These are phyloP conservation scores for Exidia glandulosa DNA, from an alignment of 768 basidiomycete genomes.

Conservation along the genomic window DNA sequence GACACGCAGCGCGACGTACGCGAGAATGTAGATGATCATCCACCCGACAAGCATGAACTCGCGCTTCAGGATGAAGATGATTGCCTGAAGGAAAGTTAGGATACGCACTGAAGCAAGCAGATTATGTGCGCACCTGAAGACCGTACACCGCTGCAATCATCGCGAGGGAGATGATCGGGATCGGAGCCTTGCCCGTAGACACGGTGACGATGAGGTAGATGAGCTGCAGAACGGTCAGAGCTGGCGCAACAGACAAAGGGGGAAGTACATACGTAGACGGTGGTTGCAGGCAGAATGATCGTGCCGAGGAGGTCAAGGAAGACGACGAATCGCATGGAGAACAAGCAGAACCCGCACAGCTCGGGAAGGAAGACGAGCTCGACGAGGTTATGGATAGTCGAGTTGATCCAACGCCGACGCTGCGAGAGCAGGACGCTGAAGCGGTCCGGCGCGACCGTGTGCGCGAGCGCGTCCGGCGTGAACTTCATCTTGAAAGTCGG, in stretches of 20 bases:
- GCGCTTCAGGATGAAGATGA: conserved; percentile 93
- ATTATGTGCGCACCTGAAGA: conserved; percentile 51
- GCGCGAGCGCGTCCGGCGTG: conserved; percentile 75
- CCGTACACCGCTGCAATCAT: conserved; percentile 92
- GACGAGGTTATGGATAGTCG: conserved; percentile 86
- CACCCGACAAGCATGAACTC: conserved; percentile 98
- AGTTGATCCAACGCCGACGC: conserved; percentile 94
- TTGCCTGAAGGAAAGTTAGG: conserved; percentile 47
- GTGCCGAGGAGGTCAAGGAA: conserved; percentile 90
- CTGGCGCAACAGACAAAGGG: too few species aligned
- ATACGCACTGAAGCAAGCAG: too few species aligned
- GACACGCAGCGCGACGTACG: conserved; percentile 44
- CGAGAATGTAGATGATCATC: conserved; percentile 90
- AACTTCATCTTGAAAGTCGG: conserved; percentile 95
- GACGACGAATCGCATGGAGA: conserved; percentile 93
- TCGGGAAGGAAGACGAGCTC: conserved; percentile 82
- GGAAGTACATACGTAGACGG: conserved; percentile 63
- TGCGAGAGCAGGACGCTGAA: conserved; percentile 86
- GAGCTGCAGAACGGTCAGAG: conserved; percentile 34
- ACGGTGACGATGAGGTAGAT: conserved; percentile 79
- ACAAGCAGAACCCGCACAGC: conserved; percentile 90
- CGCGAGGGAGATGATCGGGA: conserved; percentile 79
- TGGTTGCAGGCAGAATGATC: conserved; percentile 78
- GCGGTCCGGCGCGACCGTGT: conserved; percentile 85
- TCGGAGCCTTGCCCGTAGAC: conserved; percentile 50